Evolutionary conservation across 345 rosid genomes (phyloP).

Genomic region (Linum lewisii): DNA sequence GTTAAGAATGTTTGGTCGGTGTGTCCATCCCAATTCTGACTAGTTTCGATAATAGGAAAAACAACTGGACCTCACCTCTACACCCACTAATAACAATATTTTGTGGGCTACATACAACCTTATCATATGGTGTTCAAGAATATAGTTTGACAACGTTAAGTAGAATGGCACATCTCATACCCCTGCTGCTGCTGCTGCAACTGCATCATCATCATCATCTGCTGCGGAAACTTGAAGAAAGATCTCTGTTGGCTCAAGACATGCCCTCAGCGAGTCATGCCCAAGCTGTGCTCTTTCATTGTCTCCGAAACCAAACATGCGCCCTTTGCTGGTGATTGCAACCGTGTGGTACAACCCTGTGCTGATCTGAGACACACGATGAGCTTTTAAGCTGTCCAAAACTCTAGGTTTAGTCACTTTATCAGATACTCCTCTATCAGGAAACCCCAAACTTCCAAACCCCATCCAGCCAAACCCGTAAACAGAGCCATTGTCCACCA

Average conservation of each 20-base stretch:
- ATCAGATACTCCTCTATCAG: constrained; percentile 60
- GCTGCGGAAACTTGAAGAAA: constrained; percentile 37
- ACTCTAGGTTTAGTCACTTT: constrained; percentile 66
- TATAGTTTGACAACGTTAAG: too few species aligned
- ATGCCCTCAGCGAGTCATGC: constrained; percentile 58
- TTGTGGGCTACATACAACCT: too few species aligned
- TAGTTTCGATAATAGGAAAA: too few species aligned
- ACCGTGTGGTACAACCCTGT: constrained; percentile 89
- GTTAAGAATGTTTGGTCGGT: too few species aligned
- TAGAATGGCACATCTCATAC: too few species aligned
- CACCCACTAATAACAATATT: too few species aligned
- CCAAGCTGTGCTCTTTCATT: constrained; percentile 92
- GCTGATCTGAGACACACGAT: constrained; percentile 73
- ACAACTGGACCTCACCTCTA: too few species aligned
- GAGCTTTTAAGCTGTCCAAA: constrained; percentile 58
- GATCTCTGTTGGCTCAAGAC: constrained; percentile 79
- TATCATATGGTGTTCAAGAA: too few species aligned
- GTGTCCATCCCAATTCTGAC: too few species aligned
- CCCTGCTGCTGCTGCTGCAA: too few species aligned
- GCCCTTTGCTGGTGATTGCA: constrained; percentile 55
- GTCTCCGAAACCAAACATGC: constrained; percentile 81
- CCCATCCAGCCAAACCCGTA: constrained; percentile 91
- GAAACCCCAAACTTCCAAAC: constrained; percentile 89
- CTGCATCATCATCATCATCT: too few species aligned
- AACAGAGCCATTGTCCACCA: constrained; percentile 60